Evolutionary conservation across 2,329 filamentous ascomycete genomes (phyloP).

Genomic region (Lachnellula hyalina): DNA sequence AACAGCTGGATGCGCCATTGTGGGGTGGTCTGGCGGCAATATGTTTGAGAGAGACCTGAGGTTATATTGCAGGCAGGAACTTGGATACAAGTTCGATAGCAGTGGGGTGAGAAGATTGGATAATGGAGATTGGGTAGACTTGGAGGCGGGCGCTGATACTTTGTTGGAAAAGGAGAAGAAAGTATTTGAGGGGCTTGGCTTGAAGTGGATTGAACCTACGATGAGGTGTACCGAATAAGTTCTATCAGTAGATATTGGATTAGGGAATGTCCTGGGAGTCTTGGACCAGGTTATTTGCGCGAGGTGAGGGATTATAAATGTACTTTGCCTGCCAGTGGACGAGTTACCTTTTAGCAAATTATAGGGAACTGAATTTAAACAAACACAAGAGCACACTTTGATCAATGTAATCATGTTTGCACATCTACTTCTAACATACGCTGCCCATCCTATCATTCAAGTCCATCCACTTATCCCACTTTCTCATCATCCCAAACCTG

Average conservation of each 20-base stretch:
- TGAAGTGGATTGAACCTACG: constrained; percentile 61
- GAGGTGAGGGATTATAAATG: too few relatives aligned
- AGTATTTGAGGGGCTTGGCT: constrained; percentile 71
- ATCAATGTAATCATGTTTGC: too few relatives aligned
- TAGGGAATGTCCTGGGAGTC: background rate
- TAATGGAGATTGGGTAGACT: constrained; percentile 65
- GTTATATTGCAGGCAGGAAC: constrained; percentile 68
- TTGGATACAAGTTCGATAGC: constrained; percentile 81
- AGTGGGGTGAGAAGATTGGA: constrained; percentile 69
- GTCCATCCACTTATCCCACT: too few relatives aligned
- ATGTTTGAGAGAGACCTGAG: constrained; percentile 87
- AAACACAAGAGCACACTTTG: too few relatives aligned
- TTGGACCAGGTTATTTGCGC: too few relatives aligned
- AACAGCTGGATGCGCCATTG: constrained; percentile 79
- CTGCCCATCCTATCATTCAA: too few relatives aligned
- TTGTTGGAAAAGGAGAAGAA: constrained; percentile 71
- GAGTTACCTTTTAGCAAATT: too few relatives aligned
- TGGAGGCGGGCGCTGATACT: constrained; percentile 54
- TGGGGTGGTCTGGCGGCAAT: constrained; percentile 84
- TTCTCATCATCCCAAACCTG: too few relatives aligned
- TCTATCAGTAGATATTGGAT: background rate
- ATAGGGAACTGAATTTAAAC: too few relatives aligned
- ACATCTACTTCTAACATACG: too few relatives aligned
- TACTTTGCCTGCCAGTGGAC: too few relatives aligned
- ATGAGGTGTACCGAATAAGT: constrained; percentile 48